Conservation (phyloP, 1,284 basidiomycete species). For the Ceratobasidium sp. region DNA sequence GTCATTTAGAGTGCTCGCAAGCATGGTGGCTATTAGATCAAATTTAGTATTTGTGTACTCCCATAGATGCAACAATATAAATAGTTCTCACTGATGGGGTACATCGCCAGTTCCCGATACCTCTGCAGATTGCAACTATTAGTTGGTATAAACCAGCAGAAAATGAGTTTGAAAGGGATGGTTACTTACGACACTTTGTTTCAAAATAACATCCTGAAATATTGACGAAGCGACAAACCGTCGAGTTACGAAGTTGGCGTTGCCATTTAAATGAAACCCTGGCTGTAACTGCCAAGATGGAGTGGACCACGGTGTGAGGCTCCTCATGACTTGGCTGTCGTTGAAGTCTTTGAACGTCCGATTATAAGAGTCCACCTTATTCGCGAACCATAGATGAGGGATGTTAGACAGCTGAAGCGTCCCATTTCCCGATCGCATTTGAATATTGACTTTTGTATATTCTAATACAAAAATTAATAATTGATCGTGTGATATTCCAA, state of each 20-base stretch:
- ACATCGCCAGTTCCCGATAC: neutral
- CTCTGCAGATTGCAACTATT: neutral
- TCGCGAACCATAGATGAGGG: neutral
- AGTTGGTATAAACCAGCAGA: too few species aligned
- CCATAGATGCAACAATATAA: neutral
- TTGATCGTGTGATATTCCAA: too few species aligned
- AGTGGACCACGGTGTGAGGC: neutral
- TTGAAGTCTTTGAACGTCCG: too few species aligned
- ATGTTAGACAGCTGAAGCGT: too few species aligned
- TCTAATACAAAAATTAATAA: too few species aligned
- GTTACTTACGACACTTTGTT: neutral
- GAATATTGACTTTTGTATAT: too few species aligned
- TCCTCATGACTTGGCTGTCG: neutral
- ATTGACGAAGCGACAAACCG: constrained; percentile 19
- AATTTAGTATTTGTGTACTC: too few species aligned
- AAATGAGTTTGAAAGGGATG: too few species aligned
- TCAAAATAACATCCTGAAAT: neutral
- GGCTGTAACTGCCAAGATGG: neutral
- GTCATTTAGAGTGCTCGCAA: neutral
- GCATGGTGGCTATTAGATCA: too few species aligned
- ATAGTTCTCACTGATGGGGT: constrained; percentile 8
- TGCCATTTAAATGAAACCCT: constrained; percentile 2
- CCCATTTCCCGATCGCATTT: too few species aligned
- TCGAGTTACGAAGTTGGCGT: neutral
- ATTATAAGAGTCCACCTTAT: neutral